These are phyloP conservation scores for Melanopsichium pennsylvanicum DNA, from an alignment of 1,284 basidiomycete genomes.

Conservation along the genomic window DNA sequence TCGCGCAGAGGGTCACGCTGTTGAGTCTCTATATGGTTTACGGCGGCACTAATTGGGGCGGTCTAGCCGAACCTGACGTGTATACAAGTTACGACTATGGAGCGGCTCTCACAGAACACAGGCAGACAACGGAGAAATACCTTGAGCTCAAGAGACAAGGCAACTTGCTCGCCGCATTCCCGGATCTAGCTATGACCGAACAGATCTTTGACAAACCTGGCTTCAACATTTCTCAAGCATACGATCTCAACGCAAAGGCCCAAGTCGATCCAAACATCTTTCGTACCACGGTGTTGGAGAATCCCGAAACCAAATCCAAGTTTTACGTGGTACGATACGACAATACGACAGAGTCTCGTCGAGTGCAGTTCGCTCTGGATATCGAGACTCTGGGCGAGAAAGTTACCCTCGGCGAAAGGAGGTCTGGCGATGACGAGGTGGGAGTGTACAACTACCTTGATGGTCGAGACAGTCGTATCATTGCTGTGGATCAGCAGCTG, in stretches of 20 bases:
- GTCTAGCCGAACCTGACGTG: conserved; percentile 29
- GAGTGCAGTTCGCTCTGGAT: conserved; percentile 13
- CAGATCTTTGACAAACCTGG: conserved; percentile 24
- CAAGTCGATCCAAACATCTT: too few species aligned
- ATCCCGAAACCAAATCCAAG: conserved; percentile 49
- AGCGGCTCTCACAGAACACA: conserved; percentile 43
- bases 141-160: conserved; percentile 49
- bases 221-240: conserved; percentile 18
- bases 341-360: conserved; percentile 48
- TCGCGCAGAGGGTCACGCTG: conserved; percentile 43
- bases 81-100: conserved; percentile 68
- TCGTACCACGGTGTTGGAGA: conserved; percentile 32
- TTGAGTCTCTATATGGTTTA: conserved; percentile 75
- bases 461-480: conserved; percentile 37
- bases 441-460: conserved; percentile 17
- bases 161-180: conserved; percentile 37
- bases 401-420: conserved; percentile 8
- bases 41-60: conserved; percentile 76
- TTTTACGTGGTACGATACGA: conserved; percentile 77
- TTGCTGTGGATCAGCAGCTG: conserved; percentile 35
- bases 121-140: conserved; percentile 44
- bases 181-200: conserved; percentile 43
- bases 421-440: not conserved
- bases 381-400: conserved; percentile 39
- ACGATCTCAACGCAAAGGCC: not conserved